These are phyloP conservation scores for Pseudopithomyces chartarum DNA, from an alignment of 2,329 filamentous ascomycete species.

Conservation along the genomic window DNA sequence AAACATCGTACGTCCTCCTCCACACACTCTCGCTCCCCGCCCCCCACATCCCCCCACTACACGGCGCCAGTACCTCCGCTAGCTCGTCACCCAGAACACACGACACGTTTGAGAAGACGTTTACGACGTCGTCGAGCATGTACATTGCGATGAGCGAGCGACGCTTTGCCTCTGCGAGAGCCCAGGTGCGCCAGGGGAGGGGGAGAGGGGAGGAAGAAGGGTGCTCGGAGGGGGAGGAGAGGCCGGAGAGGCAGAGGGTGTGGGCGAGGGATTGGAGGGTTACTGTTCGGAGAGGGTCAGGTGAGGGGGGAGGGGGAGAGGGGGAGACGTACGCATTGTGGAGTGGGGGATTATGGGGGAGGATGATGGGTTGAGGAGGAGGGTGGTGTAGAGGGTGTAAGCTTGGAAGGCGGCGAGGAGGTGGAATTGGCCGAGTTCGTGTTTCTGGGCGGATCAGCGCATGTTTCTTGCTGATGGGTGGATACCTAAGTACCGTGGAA, in stretches of 20 bases:
- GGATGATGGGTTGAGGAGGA: no score
- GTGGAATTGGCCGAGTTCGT: not conserved
- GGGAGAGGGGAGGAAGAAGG: not conserved
- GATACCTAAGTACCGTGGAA: not conserved
- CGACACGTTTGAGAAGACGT: not conserved
- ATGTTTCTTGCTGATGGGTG: not conserved
- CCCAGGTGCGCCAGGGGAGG: not conserved
- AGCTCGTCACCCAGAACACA: constrained; percentile 1
- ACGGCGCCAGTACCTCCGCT: not conserved
- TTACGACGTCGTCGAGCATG: not conserved
- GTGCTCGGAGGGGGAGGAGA: not conserved
- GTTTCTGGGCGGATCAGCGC: not conserved
- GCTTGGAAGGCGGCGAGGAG: no score
- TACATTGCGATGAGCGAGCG: not conserved
- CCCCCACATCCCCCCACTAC: not conserved
- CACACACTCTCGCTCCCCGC: not conserved
- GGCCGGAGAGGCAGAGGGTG: not conserved
- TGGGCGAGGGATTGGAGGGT: not conserved
- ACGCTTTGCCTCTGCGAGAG: not conserved
- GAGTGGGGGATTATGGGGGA: no score
- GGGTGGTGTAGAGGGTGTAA: no score
- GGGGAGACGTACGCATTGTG: no score
- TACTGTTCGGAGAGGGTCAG: not conserved
- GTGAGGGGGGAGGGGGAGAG: not conserved
- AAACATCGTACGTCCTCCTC: not conserved